Evolutionary conservation across 371 early-diverging fungal species (phyloP).

Genomic region (Mucor indicus): DNA sequence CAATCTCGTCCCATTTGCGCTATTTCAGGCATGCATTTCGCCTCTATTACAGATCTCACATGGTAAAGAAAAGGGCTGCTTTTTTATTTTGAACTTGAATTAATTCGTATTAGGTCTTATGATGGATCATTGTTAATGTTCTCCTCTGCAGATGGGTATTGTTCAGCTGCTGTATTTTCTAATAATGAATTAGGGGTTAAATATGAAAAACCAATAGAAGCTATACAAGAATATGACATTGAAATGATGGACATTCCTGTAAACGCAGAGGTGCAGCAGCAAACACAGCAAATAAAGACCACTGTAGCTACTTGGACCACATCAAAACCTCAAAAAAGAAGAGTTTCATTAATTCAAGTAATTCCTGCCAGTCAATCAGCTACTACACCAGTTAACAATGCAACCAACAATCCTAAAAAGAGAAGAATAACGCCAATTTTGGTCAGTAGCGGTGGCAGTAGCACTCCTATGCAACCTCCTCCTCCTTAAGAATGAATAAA

Average conservation of each 20-base stretch:
- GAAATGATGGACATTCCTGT: slow-evolving; percentile 28
- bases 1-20: slow-evolving; percentile 68
- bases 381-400: neutral
- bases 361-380: neutral
- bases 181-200: slow-evolving; percentile 54
- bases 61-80: slow-evolving; percentile 53
- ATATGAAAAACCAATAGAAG: slow-evolving; percentile 15
- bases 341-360: neutral
- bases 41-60: slow-evolving; percentile 83
- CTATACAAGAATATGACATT: slow-evolving; percentile 12
- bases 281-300: neutral
- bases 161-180: slow-evolving; percentile 78
- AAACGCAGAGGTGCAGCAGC: neutral
- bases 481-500: neutral
- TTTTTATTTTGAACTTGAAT: neutral
- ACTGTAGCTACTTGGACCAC: neutral
- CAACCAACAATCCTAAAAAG: slow-evolving; percentile 20
- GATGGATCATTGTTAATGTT: slow-evolving; percentile 75
- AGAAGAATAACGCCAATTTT: slow-evolving; percentile 40
- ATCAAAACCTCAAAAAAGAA: slow-evolving; percentile 2
- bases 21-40: slow-evolving; percentile 84
- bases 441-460: too few species aligned
- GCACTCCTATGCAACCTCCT: slow-evolving; percentile 3
- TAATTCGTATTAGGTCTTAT: slow-evolving; percentile 50
- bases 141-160: slow-evolving; percentile 88